These are phyloP conservation scores for Leptoxyphium fumago DNA, from an alignment of 2,329 filamentous ascomycete species.

Conservation along the genomic window DNA sequence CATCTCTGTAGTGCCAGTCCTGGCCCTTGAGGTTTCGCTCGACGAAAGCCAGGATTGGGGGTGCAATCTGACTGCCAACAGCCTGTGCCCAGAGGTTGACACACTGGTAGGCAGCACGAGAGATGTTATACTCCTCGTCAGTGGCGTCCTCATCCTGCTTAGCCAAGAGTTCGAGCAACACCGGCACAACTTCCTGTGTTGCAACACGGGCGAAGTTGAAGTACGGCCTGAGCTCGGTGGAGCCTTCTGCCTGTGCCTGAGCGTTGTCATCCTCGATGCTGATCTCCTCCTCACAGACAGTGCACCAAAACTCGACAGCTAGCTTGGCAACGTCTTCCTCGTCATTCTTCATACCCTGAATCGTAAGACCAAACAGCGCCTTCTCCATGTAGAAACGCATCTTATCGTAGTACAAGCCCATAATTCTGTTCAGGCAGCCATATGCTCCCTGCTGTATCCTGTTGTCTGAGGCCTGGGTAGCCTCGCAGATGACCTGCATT, in stretches of 20 bases:
- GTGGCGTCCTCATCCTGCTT: slow-evolving; percentile 96
- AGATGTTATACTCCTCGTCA: slow-evolving; percentile 95
- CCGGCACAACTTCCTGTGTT: slow-evolving; percentile 84
- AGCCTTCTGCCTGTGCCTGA: slow-evolving; percentile 54
- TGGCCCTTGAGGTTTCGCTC: slow-evolving; percentile 79
- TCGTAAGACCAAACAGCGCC: slow-evolving; percentile 91
- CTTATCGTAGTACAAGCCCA: slow-evolving; percentile 97
- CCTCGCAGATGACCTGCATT: slow-evolving; percentile 99
- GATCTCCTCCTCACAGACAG: slow-evolving; percentile 98
- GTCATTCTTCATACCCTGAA: slow-evolving; percentile 94
- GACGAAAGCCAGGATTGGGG: slow-evolving; percentile 77
- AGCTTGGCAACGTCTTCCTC: slow-evolving; percentile 98
- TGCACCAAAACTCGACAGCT: slow-evolving; percentile 98
- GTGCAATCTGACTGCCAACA: slow-evolving; percentile 70
- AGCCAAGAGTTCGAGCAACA: slow-evolving; percentile 73
- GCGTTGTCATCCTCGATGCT: slow-evolving; percentile 95
- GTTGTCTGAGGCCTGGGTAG: slow-evolving; percentile 81
- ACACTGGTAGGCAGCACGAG: slow-evolving; percentile 90
- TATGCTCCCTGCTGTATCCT: slow-evolving; percentile 93
- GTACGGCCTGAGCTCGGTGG: slow-evolving; percentile 74
- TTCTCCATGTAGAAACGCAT: slow-evolving; percentile 99
- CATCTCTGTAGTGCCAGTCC: slow-evolving; percentile 90
- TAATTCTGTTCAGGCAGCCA: slow-evolving; percentile 95
- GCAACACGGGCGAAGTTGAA: slow-evolving; percentile 94
- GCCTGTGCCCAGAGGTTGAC: slow-evolving; percentile 90